Percentiles rank a stretch among this genome's conserved stretches.
Conservation (phyloP, 768 basidiomycete species). For the Lentinula edodes region DNA sequence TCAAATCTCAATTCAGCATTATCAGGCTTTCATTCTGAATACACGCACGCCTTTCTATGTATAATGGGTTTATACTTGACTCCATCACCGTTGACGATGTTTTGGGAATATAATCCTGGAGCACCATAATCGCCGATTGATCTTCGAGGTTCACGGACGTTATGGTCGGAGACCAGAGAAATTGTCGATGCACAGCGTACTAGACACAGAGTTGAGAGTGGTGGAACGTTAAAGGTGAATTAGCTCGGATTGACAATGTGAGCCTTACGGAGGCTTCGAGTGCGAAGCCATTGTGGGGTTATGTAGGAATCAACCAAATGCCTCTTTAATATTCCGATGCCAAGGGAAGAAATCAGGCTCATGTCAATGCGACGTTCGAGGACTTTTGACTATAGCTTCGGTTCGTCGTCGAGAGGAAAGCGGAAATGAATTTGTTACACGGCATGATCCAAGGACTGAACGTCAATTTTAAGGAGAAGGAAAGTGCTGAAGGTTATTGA, state of each 20-base stretch:
- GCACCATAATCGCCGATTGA: neutral
- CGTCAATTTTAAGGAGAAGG: too few species aligned
- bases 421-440: too few species aligned
- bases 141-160: conserved; percentile 1
- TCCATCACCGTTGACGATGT: neutral
- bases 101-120: neutral
- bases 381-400: too few species aligned
- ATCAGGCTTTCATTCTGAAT: neutral
- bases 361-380: too few species aligned
- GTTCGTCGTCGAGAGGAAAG: too few species aligned
- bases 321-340: too few species aligned
- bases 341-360: too few species aligned
- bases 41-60: neutral
- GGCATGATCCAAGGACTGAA: too few species aligned
- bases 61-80: neutral
- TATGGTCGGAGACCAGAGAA: neutral
- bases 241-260: neutral
- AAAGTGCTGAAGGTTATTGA: too few species aligned
- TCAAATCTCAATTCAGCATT: neutral
- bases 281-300: neutral
- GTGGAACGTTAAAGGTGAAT: neutral
- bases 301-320: too few species aligned
- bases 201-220: neutral
- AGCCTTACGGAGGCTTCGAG: neutral
- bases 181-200: neutral